phyloP scores from a whole-genome alignment of 805 yeast genomes.

The Clavispora fructus region DNA sequence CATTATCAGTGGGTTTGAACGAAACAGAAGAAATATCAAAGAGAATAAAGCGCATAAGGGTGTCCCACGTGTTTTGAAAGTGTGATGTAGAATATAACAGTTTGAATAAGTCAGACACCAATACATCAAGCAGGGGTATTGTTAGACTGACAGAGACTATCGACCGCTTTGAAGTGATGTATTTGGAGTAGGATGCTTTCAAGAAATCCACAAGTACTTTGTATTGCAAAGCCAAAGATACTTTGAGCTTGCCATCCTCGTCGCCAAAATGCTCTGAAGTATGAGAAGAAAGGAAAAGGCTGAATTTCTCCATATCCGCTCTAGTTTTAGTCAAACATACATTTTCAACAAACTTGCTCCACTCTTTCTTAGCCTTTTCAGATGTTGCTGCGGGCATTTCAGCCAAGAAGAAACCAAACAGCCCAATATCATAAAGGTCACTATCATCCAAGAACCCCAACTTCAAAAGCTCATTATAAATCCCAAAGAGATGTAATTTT shows the following conservation, averaged over 20 bases:
- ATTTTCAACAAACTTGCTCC: slow-evolving; percentile 49
- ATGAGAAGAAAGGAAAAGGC: slow-evolving; percentile 25
- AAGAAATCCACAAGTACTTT: slow-evolving; percentile 16
- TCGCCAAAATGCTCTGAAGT: slow-evolving; percentile 20
- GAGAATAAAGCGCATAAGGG: slow-evolving; percentile 35
- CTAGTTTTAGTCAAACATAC: slow-evolving; percentile 37
- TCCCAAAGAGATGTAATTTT: slow-evolving; percentile 42
- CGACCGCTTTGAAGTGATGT: slow-evolving; percentile 2
- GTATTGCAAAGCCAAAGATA: slow-evolving; percentile 18
- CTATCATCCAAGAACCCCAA: slow-evolving; percentile 61
- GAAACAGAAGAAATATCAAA: slow-evolving; percentile 39
- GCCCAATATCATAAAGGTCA: slow-evolving; percentile 30
- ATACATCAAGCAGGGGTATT: slow-evolving; percentile 1
- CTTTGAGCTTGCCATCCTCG: slow-evolving; percentile 14
- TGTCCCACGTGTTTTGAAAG: slow-evolving; percentile 32
- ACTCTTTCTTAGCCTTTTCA: slow-evolving; percentile 36
- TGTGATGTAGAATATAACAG: slow-evolving; percentile 27
- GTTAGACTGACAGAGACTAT: background rate
- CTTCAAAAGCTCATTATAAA: slow-evolving; percentile 51
- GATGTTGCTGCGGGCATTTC: slow-evolving; percentile 1
- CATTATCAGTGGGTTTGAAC: slow-evolving; percentile 12
- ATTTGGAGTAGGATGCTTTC: slow-evolving; percentile 7
- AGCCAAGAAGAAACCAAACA: slow-evolving; percentile 16
- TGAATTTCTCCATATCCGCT: slow-evolving; percentile 32
- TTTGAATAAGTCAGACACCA: slow-evolving; percentile 21